Evolutionary conservation across 2,329 filamentous ascomycete genomes (phyloP).

Genomic region (Cyphellophora attinorum): DNA sequence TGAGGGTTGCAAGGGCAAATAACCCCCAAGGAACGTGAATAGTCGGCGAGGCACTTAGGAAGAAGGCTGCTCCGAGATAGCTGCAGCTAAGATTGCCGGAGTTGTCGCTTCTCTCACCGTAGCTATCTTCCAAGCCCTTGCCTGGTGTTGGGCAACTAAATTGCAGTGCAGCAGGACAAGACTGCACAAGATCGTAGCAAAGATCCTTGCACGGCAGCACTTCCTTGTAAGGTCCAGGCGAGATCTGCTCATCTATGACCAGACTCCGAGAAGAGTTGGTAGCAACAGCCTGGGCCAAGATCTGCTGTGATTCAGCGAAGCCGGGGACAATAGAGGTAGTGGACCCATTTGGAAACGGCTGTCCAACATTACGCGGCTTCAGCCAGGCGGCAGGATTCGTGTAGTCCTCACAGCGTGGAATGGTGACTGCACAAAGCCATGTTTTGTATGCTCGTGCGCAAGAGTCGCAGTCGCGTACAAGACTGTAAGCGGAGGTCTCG

Average conservation of each 20-base stretch:
- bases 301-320: slow-evolving; percentile 2
- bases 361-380: slow-evolving; percentile 61
- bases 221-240: slow-evolving; percentile 88
- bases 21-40: too few relatives aligned
- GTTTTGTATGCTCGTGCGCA: slow-evolving; percentile 77
- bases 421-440: slow-evolving; percentile 89
- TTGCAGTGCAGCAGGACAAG: slow-evolving; percentile 65
- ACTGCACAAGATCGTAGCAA: slow-evolving; percentile 77
- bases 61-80: slow-evolving; percentile 51
- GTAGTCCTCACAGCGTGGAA: slow-evolving; percentile 87
- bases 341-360: slow-evolving; percentile 62
- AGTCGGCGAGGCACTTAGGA: slow-evolving; percentile 35
- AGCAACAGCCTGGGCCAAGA: slow-evolving; percentile 24
- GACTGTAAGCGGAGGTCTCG: slow-evolving; percentile 66
- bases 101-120: slow-evolving; percentile 33
- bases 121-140: slow-evolving; percentile 39
- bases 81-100: slow-evolving; percentile 45
- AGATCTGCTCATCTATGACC: slow-evolving; percentile 60
- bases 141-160: slow-evolving; percentile 62
- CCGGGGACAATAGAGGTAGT: slow-evolving; percentile 28
- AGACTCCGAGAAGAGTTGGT: slow-evolving; percentile 56
- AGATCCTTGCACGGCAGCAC: slow-evolving; percentile 78
- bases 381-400: slow-evolving; percentile 47
- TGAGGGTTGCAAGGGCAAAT: too few relatives aligned
- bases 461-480: slow-evolving; percentile 64